Evolutionary conservation across 2,329 filamentous ascomycete genomes (phyloP).

Genomic region (Periglandula ipomoeae): DNA sequence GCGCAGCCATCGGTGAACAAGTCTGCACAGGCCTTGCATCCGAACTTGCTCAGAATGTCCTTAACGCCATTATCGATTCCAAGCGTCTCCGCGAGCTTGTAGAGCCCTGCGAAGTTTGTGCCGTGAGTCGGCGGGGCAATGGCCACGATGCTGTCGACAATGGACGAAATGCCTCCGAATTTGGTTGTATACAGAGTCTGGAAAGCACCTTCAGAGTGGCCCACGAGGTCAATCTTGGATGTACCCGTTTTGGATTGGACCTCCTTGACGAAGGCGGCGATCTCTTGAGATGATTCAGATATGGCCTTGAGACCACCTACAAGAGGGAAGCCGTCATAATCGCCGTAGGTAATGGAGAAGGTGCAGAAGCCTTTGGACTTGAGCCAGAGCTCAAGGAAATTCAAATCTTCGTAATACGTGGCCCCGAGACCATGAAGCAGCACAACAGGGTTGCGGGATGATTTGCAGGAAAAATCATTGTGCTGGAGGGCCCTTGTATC

Average conservation of each 20-base stretch:
- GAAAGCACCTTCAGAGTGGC: conserved; percentile 16
- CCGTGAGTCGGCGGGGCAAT: conserved; percentile 15
- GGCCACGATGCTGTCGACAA: conserved; percentile 9
- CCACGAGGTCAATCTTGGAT: conserved; percentile 14
- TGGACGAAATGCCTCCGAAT: conserved; percentile 1
- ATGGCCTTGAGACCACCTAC: conserved; percentile 14
- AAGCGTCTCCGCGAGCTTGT: conserved; percentile 5
- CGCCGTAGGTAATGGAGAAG: conserved; percentile 14
- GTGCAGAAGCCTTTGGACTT: conserved; percentile 12
- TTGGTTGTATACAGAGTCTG: conserved; percentile 14
- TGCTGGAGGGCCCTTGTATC: neutral
- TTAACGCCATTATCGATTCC: neutral
- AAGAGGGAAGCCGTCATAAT: conserved; percentile 10
- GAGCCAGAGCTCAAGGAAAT: conserved; percentile 12
- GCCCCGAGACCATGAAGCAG: conserved; percentile 14
- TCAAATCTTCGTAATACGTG: conserved; percentile 12
- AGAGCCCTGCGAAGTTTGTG: conserved; percentile 11
- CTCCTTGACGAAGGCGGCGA: conserved; percentile 11
- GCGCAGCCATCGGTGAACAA: conserved; percentile 6
- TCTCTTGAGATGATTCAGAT: conserved; percentile 11
- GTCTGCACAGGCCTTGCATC: conserved; percentile 11
- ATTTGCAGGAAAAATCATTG: conserved; percentile 13
- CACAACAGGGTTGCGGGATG: conserved; percentile 13
- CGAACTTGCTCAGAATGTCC: conserved; percentile 4
- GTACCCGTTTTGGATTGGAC: conserved; percentile 12